A percentile compares a stretch with the other conserved stretches of the same genome.
Conservation (phyloP, 78 protist genomes). For the Trichosphaerium sp. region DNA sequence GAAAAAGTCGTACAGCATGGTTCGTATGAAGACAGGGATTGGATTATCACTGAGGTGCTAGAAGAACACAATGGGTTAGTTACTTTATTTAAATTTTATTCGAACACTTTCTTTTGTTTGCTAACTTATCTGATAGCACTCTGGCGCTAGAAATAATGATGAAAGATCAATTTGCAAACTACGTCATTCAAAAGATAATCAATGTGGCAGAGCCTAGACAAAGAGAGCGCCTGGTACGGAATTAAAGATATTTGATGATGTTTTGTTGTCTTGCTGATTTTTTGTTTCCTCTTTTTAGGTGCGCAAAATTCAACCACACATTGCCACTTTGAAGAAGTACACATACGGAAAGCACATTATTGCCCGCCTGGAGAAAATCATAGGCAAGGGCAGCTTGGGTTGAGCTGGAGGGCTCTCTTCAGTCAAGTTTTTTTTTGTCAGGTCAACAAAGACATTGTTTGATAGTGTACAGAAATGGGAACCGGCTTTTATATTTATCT, state of each 20-base stretch:
- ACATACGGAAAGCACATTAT: constrained; percentile 88
- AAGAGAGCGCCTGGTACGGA: constrained; percentile 28
- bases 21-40: not conserved
- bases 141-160: constrained; percentile 28
- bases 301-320: constrained; percentile 5
- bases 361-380: constrained; percentile 64
- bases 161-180: constrained; percentile 87
- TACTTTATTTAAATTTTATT: not conserved
- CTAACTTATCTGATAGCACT: constrained; percentile 7
- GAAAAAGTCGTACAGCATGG: constrained; percentile 38
- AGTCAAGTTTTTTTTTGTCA: no score
- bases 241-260: not conserved
- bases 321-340: constrained; percentile 46
- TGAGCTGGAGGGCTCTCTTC: no score
- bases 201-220: constrained; percentile 54
- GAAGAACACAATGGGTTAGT: not conserved
- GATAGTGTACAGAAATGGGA: no score
- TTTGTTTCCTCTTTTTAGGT: not conserved
- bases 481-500: no score
- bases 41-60: constrained; percentile 23
- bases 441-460: no score
- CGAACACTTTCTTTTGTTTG: not conserved
- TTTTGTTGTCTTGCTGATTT: not conserved
- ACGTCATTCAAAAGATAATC: constrained; percentile 83
- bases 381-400: no score